Percentiles rank a stretch among this genome's conserved stretches.
Conservation (phyloP, 148 eudicot species). For the Rhododendron mucronatum region DNA sequence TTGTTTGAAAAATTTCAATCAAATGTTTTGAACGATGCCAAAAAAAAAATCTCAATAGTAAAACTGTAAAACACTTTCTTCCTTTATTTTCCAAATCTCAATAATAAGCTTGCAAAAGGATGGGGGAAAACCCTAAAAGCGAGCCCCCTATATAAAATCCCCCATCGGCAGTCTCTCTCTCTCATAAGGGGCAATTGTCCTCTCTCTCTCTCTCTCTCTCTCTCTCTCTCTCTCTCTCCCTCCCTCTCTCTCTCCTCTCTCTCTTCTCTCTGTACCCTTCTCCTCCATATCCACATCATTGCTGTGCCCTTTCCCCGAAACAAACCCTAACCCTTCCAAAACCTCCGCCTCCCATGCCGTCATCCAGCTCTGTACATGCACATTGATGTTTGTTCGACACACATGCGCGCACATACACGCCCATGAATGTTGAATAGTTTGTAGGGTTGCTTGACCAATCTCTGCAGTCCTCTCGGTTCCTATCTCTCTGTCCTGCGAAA, state of each 20-base stretch:
- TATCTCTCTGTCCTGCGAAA: neutral
- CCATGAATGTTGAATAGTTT: neutral
- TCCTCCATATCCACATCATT: neutral
- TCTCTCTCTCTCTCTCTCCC: neutral
- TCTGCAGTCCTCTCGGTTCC: neutral
- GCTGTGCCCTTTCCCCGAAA: neutral
- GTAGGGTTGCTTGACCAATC: conserved; percentile 3
- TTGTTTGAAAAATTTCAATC: too few species aligned
- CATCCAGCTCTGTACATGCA: neutral
- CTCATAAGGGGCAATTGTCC: neutral
- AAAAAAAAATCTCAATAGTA: too few species aligned
- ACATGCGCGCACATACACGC: neutral
- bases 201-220: neutral
- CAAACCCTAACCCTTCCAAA: neutral
- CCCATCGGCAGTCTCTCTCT: neutral
- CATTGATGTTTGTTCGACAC: neutral
- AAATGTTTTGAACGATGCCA: too few species aligned
- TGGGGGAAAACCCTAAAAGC: neutral
- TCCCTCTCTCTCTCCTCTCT: neutral
- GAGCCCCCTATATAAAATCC: neutral
- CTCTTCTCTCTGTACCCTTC: neutral
- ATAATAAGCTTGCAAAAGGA: neutral
- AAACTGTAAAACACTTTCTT: too few species aligned
- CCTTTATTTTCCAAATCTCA: too few species aligned
- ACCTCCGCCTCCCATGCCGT: neutral